Percentiles rank a stretch among this genome's conserved stretches.
Conservation (phyloP, 441 rosid species). For the Sinapis alba region DNA sequence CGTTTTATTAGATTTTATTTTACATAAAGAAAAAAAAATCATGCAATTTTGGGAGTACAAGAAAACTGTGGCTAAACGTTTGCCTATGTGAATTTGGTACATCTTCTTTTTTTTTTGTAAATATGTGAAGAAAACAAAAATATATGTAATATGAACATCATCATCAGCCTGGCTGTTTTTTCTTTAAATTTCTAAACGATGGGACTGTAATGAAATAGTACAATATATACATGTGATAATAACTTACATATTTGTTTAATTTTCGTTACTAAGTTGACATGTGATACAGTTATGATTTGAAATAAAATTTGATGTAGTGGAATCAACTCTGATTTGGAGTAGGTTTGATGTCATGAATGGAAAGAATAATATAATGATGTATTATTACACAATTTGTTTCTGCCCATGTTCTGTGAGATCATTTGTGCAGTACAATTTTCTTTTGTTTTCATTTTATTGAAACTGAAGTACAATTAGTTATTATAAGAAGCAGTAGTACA, state of each 20-base stretch:
- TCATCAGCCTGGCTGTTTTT: conserved; percentile 4
- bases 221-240: not conserved
- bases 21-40: not conserved
- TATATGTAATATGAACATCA: conserved; percentile 16
- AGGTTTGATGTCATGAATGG: conserved; percentile 5
- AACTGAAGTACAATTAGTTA: not conserved
- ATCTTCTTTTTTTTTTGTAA: not conserved
- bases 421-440: conserved; percentile 23
- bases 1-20: not conserved
- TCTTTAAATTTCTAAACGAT: not conserved
- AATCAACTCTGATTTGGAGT: not conserved
- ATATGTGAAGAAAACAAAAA: not conserved
- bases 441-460: conserved; percentile 5
- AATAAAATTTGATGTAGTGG: conserved; percentile 6
- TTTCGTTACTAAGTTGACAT: not conserved
- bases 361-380: not conserved
- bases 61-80: conserved; percentile 19
- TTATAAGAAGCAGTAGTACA: not conserved
- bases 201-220: conserved; percentile 14
- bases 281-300: conserved; percentile 10
- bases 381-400: conserved; percentile 5
- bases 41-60: conserved; percentile 34
- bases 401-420: conserved; percentile 25
- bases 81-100: conserved; percentile 19
- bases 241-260: not conserved